Conservation (phyloP, 2,329 filamentous ascomycete genomes). For the Cladophialophora carrionii region DNA sequence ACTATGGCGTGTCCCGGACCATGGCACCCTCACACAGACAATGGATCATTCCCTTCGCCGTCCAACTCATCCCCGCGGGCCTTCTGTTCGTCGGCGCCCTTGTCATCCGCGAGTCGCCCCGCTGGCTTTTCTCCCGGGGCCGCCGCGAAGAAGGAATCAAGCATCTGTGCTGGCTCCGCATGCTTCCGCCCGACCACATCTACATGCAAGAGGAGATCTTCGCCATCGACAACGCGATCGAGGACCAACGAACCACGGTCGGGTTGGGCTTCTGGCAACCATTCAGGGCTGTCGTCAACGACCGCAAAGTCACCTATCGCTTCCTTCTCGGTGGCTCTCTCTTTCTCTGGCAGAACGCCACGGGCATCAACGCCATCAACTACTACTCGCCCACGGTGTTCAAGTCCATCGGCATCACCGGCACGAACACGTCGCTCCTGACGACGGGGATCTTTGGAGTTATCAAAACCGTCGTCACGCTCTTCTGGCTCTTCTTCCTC, state of each 20-base stretch:
- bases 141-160: conserved; percentile 67
- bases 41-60: conserved; percentile 50
- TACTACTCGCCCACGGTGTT: conserved; percentile 74
- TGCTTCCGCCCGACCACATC: conserved; percentile 49
- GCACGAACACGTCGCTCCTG: conserved; percentile 62
- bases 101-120: conserved; percentile 67
- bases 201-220: conserved; percentile 76
- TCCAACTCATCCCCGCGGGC: conserved; percentile 48
- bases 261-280: conserved; percentile 76
- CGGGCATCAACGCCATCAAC: conserved; percentile 72
- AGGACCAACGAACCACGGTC: conserved; percentile 64
- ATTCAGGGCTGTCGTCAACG: conserved; percentile 60
- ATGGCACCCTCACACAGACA: conserved; percentile 44
- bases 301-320: conserved; percentile 66
- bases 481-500: conserved; percentile 70
- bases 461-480: conserved; percentile 70
- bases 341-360: conserved; percentile 79
- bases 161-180: conserved; percentile 55
- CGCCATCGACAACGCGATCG: conserved; percentile 70
- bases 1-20: conserved; percentile 58
- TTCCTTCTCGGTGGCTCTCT: conserved; percentile 74
- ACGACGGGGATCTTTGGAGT: conserved; percentile 78
- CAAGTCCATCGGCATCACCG: conserved; percentile 64
- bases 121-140: conserved; percentile 71
- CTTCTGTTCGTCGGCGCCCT: conserved; percentile 58